A percentile compares a stretch with the other conserved stretches of the same genome.
Conservation (phyloP, 2,329 filamentous ascomycete genomes). For the Chalaropsis ovoidea region DNA sequence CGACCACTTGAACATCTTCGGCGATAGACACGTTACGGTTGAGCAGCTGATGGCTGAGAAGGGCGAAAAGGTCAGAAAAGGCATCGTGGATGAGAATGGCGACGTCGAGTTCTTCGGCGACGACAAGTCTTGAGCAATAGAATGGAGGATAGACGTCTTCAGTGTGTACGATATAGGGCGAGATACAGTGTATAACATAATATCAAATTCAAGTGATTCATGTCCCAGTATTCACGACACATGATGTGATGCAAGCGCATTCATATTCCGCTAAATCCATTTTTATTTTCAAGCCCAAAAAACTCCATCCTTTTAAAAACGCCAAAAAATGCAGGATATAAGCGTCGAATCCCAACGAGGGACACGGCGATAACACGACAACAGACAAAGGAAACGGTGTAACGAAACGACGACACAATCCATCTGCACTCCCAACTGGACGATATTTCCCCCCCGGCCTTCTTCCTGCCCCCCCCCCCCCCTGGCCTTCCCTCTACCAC, state of each 20-base stretch:
- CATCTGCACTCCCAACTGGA: not conserved
- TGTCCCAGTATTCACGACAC: too few species aligned
- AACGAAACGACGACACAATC: slow-evolving; percentile 3
- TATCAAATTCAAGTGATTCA: slow-evolving; percentile 17
- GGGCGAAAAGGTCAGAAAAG: slow-evolving; percentile 62
- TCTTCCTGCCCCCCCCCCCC: slow-evolving; percentile 10
- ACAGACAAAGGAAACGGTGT: slow-evolving; percentile 16
- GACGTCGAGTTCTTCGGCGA: slow-evolving; percentile 81
- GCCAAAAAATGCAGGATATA: slow-evolving; percentile 28
- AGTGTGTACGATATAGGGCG: slow-evolving; percentile 13
- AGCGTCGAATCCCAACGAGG: slow-evolving; percentile 13
- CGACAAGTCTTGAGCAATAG: not conserved
- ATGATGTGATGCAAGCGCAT: not conserved
- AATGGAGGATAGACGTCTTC: not conserved
- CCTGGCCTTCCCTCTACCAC: slow-evolving; percentile 29
- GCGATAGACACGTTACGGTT: slow-evolving; percentile 57
- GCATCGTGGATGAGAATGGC: slow-evolving; percentile 63
- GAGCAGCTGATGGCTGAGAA: slow-evolving; percentile 69
- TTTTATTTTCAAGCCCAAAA: slow-evolving; percentile 24
- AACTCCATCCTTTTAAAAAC: slow-evolving; percentile 27
- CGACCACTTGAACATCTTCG: slow-evolving; percentile 75
- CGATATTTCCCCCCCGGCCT: not conserved
- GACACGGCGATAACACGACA: not conserved
- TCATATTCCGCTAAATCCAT: not conserved
- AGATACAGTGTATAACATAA: slow-evolving; percentile 23